Evolutionary conservation across 2,329 filamentous ascomycete genomes (phyloP).

Genomic region (Diaporthe nobilis): DNA sequence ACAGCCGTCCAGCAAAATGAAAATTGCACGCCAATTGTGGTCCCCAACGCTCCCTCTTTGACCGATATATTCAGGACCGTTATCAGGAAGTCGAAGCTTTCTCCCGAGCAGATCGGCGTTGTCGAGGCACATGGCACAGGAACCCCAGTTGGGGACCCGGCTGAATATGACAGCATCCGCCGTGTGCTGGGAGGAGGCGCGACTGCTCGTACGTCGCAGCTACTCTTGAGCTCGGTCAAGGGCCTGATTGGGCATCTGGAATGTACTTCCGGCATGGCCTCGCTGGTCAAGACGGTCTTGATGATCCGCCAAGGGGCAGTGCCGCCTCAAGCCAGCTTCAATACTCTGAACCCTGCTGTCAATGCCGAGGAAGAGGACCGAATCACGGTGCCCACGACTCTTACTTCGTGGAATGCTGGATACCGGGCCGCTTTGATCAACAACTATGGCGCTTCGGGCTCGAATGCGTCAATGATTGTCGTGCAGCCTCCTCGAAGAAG

Average conservation of each 20-base stretch:
- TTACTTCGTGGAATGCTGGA: not conserved
- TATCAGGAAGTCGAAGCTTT: constrained; percentile 45
- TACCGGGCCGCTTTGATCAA: constrained; percentile 50
- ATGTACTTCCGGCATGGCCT: constrained; percentile 55
- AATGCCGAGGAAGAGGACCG: constrained; percentile 51
- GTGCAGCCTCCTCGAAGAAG: constrained; percentile 57
- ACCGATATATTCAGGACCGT: constrained; percentile 49
- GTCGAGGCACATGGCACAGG: constrained; percentile 60
- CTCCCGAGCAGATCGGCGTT: constrained; percentile 46
- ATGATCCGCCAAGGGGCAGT: constrained; percentile 60
- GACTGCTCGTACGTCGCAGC: not conserved
- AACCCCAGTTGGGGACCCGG: constrained; percentile 56
- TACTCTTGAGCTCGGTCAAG: not conserved
- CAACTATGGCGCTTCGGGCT: constrained; percentile 69
- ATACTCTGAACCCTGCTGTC: constrained; percentile 54
- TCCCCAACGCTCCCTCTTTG: constrained; percentile 47
- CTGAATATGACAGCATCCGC: constrained; percentile 50
- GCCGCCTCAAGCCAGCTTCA: constrained; percentile 64
- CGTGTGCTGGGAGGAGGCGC: constrained; percentile 44
- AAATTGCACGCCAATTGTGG: constrained; percentile 47
- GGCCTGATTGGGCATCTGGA: constrained; percentile 62
- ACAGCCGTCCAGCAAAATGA: constrained; percentile 58
- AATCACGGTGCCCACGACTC: not conserved
- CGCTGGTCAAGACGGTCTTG: constrained; percentile 60
- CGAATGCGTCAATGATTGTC: constrained; percentile 67